These are phyloP conservation scores for Elsinoe fawcettii DNA, from an alignment of 2,329 filamentous ascomycete genomes.

Conservation along the genomic window DNA sequence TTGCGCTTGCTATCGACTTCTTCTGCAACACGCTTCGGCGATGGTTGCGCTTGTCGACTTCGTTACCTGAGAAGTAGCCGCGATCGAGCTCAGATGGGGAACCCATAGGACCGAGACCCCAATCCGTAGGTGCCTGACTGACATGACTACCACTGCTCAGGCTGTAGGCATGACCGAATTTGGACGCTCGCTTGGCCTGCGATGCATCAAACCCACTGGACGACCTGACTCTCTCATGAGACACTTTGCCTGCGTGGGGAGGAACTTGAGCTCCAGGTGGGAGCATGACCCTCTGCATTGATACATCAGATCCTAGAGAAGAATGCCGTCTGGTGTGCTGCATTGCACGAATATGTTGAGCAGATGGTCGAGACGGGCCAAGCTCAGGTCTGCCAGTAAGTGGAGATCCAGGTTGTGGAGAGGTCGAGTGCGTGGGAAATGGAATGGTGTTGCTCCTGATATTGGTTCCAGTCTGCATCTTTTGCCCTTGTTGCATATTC, in stretches of 20 bases:
- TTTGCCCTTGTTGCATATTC: constrained; percentile 13
- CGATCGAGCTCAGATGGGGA: constrained; percentile 60
- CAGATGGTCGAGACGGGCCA: constrained; percentile 27
- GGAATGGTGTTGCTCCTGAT: constrained; percentile 12
- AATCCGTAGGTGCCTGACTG: constrained; percentile 20
- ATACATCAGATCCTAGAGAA: constrained; percentile 57
- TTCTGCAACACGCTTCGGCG: constrained; percentile 64
- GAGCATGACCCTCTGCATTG: constrained; percentile 9
- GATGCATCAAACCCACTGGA: constrained; percentile 9
- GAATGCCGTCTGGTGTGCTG: constrained; percentile 83
- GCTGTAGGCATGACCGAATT: constrained; percentile 26
- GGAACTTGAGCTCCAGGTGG: constrained; percentile 23
- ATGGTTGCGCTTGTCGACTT: constrained; percentile 64
- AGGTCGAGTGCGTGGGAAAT: background rate
- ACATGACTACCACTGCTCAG: constrained; percentile 20
- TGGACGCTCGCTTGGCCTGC: constrained; percentile 13
- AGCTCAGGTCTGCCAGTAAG: constrained; percentile 27
- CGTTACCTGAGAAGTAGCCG: constrained; percentile 88
- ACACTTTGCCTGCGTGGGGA: background rate
- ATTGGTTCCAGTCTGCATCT: background rate
- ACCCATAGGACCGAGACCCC: constrained; percentile 25
- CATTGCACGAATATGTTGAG: constrained; percentile 39
- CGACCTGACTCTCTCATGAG: constrained; percentile 1
- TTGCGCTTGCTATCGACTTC: constrained; percentile 44
- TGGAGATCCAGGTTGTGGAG: constrained; percentile 15